Conservation (phyloP, 805 yeast species). For the Jamesozyma hellenica region DNA sequence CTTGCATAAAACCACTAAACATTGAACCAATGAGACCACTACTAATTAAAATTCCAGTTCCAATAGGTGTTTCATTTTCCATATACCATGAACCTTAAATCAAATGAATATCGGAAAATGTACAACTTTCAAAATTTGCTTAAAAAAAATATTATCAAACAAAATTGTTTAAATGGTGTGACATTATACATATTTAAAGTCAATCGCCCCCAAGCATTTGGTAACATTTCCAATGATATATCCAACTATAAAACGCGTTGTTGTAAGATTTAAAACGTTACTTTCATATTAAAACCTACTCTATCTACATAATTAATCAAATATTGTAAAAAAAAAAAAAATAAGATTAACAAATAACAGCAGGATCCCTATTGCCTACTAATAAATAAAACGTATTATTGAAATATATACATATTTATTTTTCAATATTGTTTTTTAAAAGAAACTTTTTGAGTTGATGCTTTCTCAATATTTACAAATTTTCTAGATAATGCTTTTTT, state of each 20-base stretch:
- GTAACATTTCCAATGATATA: conserved; percentile 52
- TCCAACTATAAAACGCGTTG: conserved; percentile 51
- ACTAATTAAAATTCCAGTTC: conserved; percentile 46
- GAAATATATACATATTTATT: too few species aligned
- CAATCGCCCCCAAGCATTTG: conserved; percentile 50
- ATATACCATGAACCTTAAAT: conserved; percentile 48
- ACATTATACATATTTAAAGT: conserved; percentile 44
- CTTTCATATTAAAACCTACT: conserved; percentile 38
- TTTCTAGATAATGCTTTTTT: too few species aligned
- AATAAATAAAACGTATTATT: too few species aligned
- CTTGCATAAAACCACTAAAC: conserved; percentile 48
- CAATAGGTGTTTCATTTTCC: conserved; percentile 37
- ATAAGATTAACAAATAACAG: conserved; percentile 25
- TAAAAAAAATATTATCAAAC: conserved; percentile 51
- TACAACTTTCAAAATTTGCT: conserved; percentile 50
- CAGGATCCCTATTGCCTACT: conserved; percentile 11
- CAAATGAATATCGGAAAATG: conserved; percentile 46
- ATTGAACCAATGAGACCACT: conserved; percentile 47
- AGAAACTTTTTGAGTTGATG: too few species aligned
- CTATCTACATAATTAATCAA: conserved; percentile 49
- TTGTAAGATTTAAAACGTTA: conserved; percentile 40
- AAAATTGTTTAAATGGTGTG: conserved; percentile 38
- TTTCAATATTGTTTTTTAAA: too few species aligned
- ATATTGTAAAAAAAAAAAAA: conserved; percentile 29
- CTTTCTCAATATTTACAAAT: too few species aligned